These are phyloP conservation scores for Eimeria praecox DNA, from an alignment of 169 alveolate species.

Conservation along the genomic window DNA sequence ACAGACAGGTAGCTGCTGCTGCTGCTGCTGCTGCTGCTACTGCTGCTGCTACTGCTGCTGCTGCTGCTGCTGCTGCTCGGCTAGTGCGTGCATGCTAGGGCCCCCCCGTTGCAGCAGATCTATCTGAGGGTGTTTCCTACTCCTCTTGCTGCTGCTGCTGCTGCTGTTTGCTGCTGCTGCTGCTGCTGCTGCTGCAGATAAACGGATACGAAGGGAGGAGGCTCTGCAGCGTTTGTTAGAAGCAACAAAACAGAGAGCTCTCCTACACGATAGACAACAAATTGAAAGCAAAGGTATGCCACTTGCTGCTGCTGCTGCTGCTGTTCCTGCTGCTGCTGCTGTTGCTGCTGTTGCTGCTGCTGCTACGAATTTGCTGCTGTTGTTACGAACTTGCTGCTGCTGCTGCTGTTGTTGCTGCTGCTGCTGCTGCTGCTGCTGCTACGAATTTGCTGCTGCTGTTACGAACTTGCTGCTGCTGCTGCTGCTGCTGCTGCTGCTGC, in stretches of 20 bases:
- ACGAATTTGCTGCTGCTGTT: not conserved
- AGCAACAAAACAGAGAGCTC: constrained; percentile 83
- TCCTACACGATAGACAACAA: constrained; percentile 64
- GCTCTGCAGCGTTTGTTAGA: constrained; percentile 80
- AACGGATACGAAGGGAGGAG: constrained; percentile 70
- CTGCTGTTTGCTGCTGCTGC: not conserved
- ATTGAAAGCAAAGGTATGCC: constrained; percentile 53
- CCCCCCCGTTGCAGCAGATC: not conserved
- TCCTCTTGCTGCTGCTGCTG: constrained; percentile 22
- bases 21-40: constrained; percentile 45
- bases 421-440: not conserved
- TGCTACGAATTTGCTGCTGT: not conserved
- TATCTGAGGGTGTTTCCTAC: not conserved
- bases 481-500: not conserved
- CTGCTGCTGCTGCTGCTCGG: constrained; percentile 13
- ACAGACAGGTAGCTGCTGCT: constrained; percentile 62
- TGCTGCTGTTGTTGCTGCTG: not conserved
- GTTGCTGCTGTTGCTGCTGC: no score
- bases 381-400: not conserved
- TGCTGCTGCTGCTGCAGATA: constrained; percentile 32
- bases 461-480: not conserved
- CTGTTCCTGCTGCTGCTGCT: not conserved
- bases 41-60: constrained; percentile 45
- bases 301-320: constrained; percentile 13
- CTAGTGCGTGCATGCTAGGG: not conserved